Evolutionary conservation across 768 basidiomycete genomes (phyloP), one percentile per base, ranked within the genome.

Genomic region (Russula emetica): DNA sequence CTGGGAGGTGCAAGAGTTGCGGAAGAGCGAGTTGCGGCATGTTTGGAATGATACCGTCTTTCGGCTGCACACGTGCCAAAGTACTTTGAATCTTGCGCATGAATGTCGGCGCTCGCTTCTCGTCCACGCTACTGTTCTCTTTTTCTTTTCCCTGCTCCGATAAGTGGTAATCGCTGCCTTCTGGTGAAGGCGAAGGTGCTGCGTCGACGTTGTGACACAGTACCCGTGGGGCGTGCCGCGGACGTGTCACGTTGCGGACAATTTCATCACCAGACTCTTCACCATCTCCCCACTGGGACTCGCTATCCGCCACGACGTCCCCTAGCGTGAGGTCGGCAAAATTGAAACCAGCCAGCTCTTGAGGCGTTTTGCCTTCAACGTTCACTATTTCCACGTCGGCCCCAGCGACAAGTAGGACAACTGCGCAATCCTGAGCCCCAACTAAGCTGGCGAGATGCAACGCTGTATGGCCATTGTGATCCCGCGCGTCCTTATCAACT

Each of bases 401-500:
- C 34, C 92, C 92, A 34, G 85, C 92, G 13, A 81, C 78, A n/a
- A 96, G 70, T 34, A 99, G 78, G 6, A 87, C 74, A 52, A 79
- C 76, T 2, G 83, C 82, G 73, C 91, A 94, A 13, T 81, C 78
- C 58, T 78, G 76, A 16, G 88, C 85, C 26, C 81, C 82, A 8
- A 78, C 78, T 38, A 95, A 75, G 0, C 85, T 87, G 20, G 94
- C 90, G 70, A 95, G 89, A 75, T 95, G 91, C 38, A 98, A 76
- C 0, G 97, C 85, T 0, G 95, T 98, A 72, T 82, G 92, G 16
- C 96, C 96, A 73, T 94, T 96, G 54, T 83, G 80, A 74, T 99
- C 97, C 55, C 92, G 85, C 16, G 80, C 81, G 71, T 98, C 93
- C 58, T 94, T 68, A 71, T 94, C 92, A 42, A 88, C 85, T 8